Base-by-base conservation (phyloP, 768 basidiomycete species). In the Mycena vitilis region DNA sequence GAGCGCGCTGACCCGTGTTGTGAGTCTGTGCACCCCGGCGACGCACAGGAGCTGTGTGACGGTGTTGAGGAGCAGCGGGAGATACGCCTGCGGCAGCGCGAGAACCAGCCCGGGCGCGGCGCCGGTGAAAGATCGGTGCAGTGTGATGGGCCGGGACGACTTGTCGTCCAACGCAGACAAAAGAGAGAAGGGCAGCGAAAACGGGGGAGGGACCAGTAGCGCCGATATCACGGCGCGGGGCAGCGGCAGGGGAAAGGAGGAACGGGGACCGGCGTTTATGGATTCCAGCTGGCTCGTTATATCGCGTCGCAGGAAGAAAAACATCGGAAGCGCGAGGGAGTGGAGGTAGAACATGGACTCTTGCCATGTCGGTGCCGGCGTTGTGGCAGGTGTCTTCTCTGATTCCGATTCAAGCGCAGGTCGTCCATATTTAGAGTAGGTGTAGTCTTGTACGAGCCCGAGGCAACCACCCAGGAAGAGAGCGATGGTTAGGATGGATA, bases 331-430 rank as follows among this genome's bases (percentile, higher is more conserved):
- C 15, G 90, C 87, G 60, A 95, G 86, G 74, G 91, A 88, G 78
- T 95, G 94, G 23, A 94, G 84, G 81, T 95, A 98, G 81, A 97
- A 98, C 87, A 98, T 89, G 57, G 89, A 91, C 79, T 98, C 96
- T 74, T 92, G 88, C 96, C 96, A 98, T 51, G 87, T 77, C 0
- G 78, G 72, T 49, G 72, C 71, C n/a, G 56, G 68, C 23, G 63
- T 63, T 15, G 62, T 49, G 55, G 45, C 56, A 20, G 75, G 64
- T 11, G 67, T 58, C 36, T 53, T 52, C 51, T 66, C 48, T 10
- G 56, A 45, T 3, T 47, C 55, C 11, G 59, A 45, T 5, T 47
- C 55, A 22, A 56, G 58, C 13, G 65, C 30, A 66, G 75, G 10
- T 59, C 73, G 68, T 42, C 63, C 65, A 60, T 76, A 69, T 60